phyloP scores from a whole-genome alignment of 768 basidiomycete genomes.

The Glaciozyma antarctica region DNA sequence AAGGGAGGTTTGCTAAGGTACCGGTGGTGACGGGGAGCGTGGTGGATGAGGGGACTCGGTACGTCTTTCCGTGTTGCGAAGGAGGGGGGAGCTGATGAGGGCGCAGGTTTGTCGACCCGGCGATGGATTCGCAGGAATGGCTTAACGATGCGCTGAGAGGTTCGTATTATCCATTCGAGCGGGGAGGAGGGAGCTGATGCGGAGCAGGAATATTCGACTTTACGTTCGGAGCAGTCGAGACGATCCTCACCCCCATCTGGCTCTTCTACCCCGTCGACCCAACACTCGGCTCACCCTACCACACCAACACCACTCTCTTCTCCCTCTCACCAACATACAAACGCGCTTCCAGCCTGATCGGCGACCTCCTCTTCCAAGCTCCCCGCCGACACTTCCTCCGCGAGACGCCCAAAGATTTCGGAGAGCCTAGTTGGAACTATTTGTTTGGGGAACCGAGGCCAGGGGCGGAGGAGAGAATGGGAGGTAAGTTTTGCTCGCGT shows the following conservation, averaged over 20 bases:
- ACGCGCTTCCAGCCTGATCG: conserved; percentile 41
- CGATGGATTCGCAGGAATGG: neutral
- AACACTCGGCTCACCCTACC: conserved; percentile 45
- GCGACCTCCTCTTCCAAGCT: conserved; percentile 35
- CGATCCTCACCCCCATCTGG: conserved; percentile 26
- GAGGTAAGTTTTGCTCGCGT: conserved; percentile 12
- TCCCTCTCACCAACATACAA: conserved; percentile 44
- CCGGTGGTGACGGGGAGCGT: conserved; percentile 26
- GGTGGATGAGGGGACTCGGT: conserved; percentile 28
- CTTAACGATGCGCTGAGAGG: neutral
- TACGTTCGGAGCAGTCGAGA: conserved; percentile 24
- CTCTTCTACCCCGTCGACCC: conserved; percentile 44
- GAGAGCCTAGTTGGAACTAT: conserved; percentile 26
- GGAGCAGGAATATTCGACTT: conserved; percentile 20
- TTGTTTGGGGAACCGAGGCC: conserved; percentile 7
- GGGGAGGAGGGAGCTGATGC: neutral
- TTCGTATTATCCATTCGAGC: neutral
- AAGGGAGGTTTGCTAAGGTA: conserved; percentile 19
- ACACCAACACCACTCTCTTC: conserved; percentile 46
- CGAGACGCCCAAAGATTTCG: conserved; percentile 32
- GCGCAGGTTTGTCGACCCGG: neutral
- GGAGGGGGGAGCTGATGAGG: neutral
- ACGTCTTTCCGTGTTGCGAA: neutral
- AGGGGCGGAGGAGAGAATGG: conserved; percentile 10
- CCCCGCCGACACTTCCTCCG: conserved; percentile 24